Percentiles rank a stretch among this genome's conserved stretches.
Conservation (phyloP, 345 rosid genomes). For the Eucalyptus decipiens region DNA sequence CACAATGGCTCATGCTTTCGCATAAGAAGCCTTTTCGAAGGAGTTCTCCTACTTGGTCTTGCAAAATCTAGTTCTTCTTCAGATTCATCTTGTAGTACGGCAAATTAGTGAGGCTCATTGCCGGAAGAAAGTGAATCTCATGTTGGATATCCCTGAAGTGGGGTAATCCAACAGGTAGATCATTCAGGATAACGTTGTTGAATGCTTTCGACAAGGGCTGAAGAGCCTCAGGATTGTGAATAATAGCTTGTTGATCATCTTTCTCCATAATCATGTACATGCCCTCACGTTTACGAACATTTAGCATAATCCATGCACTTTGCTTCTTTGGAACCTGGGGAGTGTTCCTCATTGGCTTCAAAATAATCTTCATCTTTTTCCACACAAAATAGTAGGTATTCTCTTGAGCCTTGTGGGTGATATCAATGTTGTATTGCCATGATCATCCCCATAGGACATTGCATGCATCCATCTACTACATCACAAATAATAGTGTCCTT, state of each 20-base stretch:
- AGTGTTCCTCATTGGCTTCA: too few species aligned
- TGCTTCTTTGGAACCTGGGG: too few species aligned
- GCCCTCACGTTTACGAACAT: background rate
- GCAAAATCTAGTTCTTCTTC: background rate
- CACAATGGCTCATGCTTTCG: background rate
- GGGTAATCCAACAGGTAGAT: background rate
- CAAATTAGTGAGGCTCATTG: background rate
- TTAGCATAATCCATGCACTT: too few species aligned
- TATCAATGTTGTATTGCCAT: too few species aligned
- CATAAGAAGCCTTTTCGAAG: background rate
- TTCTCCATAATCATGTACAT: too few species aligned
- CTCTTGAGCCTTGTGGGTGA: too few species aligned
- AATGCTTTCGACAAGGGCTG: background rate
- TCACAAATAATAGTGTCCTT: too few species aligned
- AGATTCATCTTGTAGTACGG: background rate
- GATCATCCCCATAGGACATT: too few species aligned
- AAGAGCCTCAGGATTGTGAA: background rate
- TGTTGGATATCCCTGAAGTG: background rate
- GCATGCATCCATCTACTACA: too few species aligned
- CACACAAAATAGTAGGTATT: too few species aligned
- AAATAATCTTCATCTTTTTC: too few species aligned
- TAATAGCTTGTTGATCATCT: background rate
- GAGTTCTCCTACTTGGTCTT: background rate
- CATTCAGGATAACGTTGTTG: rapidly evolving
- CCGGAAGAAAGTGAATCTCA: background rate